Conservation (phyloP, 257 asterid species). For the Linaria vulgaris region DNA sequence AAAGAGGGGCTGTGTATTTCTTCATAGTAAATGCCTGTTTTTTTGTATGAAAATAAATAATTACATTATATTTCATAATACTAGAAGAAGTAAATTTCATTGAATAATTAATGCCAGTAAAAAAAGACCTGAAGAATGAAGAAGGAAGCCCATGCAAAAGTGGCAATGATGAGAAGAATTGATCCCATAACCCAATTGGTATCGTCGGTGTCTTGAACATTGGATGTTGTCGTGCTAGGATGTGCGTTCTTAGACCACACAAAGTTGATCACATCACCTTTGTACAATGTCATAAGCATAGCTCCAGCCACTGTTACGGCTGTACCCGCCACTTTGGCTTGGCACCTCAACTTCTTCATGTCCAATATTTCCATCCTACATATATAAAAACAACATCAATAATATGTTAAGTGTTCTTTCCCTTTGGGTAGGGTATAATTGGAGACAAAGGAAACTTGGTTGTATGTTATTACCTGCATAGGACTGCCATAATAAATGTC, state of each 20-base stretch:
- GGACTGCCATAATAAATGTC: slow-evolving; percentile 81
- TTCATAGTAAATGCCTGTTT: slow-evolving; percentile 59
- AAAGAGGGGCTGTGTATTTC: slow-evolving; percentile 71
- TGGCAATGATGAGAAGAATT: slow-evolving; percentile 76
- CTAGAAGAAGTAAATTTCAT: no score
- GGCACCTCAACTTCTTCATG: slow-evolving; percentile 64
- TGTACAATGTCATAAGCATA: slow-evolving; percentile 85
- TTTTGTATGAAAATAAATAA: background rate
- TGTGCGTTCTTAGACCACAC: slow-evolving; percentile 62
- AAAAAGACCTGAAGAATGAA: slow-evolving; percentile 68
- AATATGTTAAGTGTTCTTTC: background rate
- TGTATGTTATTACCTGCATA: slow-evolving; percentile 49
- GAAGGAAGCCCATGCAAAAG: slow-evolving; percentile 91
- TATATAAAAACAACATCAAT: background rate
- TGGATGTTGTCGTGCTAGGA: slow-evolving; percentile 24
- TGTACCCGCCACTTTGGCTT: slow-evolving; percentile 81
- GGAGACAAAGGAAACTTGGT: no score
- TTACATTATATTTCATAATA: background rate
- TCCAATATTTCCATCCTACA: slow-evolving; percentile 75
- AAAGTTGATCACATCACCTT: slow-evolving; percentile 62
- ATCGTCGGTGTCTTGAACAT: slow-evolving; percentile 41
- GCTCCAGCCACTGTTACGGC: slow-evolving; percentile 71
- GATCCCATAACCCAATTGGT: slow-evolving; percentile 90
- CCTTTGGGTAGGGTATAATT: background rate
- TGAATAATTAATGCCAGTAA: background rate